Percentiles rank a stretch among this genome's conserved stretches.
These are phyloP conservation scores for Pelargonium myrrhifolium DNA, from an alignment of 441 rosid genomes.

Conservation along the genomic window DNA sequence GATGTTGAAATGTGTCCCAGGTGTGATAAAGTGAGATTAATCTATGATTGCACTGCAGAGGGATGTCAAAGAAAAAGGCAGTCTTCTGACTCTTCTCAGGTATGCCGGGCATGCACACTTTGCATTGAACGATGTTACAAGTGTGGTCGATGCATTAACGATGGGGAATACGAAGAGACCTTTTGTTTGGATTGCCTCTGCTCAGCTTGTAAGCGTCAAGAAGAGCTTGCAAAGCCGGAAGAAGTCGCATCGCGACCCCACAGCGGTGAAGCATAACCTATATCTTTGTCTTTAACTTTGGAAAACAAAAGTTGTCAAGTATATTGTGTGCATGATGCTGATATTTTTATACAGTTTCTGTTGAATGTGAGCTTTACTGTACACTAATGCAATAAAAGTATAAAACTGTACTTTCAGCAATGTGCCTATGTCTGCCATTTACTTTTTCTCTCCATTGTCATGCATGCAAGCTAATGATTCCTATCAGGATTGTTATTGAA, in stretches of 20 bases:
- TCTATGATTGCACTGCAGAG: constrained; percentile 86
- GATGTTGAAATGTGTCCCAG: constrained; percentile 88
- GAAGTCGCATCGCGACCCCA: neutral
- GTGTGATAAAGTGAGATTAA: constrained; percentile 64
- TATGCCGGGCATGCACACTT: constrained; percentile 77
- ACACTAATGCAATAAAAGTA: too few species aligned
- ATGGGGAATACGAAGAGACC: constrained; percentile 75
- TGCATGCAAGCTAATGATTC: too few species aligned
- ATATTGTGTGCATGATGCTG: too few species aligned
- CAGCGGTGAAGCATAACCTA: neutral
- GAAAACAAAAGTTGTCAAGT: too few species aligned
- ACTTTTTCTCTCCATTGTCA: too few species aligned
- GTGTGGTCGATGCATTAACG: constrained; percentile 86
- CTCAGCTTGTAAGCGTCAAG: constrained; percentile 40
- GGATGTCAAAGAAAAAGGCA: constrained; percentile 49
- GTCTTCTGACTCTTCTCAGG: constrained; percentile 15
- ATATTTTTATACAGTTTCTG: too few species aligned
- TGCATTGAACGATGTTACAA: constrained; percentile 76
- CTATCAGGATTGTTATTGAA: too few species aligned
- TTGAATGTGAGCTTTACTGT: too few species aligned
- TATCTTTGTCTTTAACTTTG: too few species aligned
- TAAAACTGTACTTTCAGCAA: too few species aligned
- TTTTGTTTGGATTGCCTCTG: constrained; percentile 75
- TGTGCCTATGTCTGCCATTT: too few species aligned
- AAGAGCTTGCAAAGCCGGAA: constrained; percentile 17